Evolutionary conservation across 176 grass and related monocot genomes (phyloP).

Genomic region (Oryza glaberrima): DNA sequence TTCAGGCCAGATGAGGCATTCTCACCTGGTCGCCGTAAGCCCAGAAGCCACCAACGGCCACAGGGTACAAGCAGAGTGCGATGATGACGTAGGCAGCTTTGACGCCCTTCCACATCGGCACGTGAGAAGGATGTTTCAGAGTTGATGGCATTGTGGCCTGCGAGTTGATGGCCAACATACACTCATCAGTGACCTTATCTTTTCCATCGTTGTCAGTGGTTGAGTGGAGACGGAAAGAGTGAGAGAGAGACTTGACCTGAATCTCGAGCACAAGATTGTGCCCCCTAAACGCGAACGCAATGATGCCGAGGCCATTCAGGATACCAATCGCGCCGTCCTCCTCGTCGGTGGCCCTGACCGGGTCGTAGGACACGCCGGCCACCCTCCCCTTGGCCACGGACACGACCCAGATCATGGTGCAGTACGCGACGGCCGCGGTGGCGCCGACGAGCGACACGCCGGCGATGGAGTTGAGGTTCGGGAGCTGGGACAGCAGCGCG

Average conservation of each 20-base stretch:
- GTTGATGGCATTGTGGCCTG: constrained; percentile 95
- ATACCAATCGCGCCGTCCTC: constrained; percentile 51
- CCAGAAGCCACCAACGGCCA: constrained; percentile 92
- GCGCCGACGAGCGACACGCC: constrained; percentile 77
- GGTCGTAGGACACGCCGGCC: constrained; percentile 59
- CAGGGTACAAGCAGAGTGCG: constrained; percentile 73
- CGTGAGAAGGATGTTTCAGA: constrained; percentile 82
- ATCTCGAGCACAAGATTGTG: constrained; percentile 97
- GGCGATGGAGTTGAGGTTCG: constrained; percentile 98
- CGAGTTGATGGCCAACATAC: constrained; percentile 19
- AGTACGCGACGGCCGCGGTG: constrained; percentile 70
- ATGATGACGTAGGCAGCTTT: constrained; percentile 73
- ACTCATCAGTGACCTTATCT: background rate
- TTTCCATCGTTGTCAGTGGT: background rate
- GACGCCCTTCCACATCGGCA: constrained; percentile 97
- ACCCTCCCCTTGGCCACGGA: constrained; percentile 79
- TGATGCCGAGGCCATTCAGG: constrained; percentile 86
- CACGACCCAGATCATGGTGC: constrained; percentile 86
- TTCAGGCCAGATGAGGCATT: background rate
- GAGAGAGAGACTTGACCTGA: constrained; percentile 48
- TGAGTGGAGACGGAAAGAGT: background rate
- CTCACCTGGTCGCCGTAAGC: constrained; percentile 84
- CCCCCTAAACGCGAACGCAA: constrained; percentile 93
- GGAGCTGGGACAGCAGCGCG: constrained; percentile 75
- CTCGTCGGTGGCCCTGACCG: constrained; percentile 44